Percentiles rank a stretch among this genome's conserved stretches.
Evolutionary conservation across 257 asterid genomes (phyloP).

Genomic region (Solanum bulbocastanum): DNA sequence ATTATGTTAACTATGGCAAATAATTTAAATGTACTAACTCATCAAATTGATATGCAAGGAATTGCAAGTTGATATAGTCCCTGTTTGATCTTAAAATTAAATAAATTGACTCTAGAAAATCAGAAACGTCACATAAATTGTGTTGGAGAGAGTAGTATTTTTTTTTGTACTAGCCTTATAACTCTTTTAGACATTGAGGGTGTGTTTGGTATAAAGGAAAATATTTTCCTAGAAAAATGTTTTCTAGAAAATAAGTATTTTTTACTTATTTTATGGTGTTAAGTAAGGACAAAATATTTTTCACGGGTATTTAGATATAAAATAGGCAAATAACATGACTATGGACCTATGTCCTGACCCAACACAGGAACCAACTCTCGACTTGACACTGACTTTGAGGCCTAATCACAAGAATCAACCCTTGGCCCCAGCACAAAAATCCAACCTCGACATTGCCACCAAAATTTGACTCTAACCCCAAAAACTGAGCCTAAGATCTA

Average conservation of each 20-base stretch:
- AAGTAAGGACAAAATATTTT: neutral
- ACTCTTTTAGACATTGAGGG: neutral
- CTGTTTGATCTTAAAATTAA: neutral
- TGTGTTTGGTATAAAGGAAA: neutral
- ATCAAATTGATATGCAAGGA: neutral
- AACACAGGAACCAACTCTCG: neutral
- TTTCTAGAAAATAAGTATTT: neutral
- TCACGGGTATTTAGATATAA: neutral
- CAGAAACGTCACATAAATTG: neutral
- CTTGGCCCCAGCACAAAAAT: neutral
- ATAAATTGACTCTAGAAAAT: neutral
- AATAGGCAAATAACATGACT: neutral
- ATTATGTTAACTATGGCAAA: neutral
- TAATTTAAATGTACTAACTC: neutral
- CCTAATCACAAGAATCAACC: neutral
- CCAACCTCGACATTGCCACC: neutral
- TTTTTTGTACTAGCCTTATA: neutral
- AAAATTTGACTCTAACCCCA: neutral
- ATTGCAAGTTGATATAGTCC: neutral
- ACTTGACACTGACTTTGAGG: neutral
- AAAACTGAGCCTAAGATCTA: neutral
- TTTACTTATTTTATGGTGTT: neutral
- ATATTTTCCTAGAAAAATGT: neutral
- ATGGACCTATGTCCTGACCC: neutral
- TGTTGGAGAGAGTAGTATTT: neutral